Evolutionary conservation across 192 early-diverging fungal genomes (phyloP), one percentile per base, ranked within the genome.

Genomic region (Rhizophagus prolifer): DNA sequence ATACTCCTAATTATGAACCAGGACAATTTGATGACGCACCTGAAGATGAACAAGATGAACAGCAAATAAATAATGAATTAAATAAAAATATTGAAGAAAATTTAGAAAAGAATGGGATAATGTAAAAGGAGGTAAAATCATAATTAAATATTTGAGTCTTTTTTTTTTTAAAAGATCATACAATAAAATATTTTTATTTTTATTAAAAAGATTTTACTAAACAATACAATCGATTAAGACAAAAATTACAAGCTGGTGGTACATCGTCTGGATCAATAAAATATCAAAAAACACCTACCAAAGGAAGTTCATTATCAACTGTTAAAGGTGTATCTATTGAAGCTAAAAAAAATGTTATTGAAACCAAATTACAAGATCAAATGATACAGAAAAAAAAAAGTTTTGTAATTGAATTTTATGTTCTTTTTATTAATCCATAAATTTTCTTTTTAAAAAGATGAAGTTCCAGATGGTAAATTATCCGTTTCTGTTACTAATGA

Each of bases 201-300:
- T 14, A 54, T 21, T 2, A 41, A 46, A 16, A 61, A 92, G 96
- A 97, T 80, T 96, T 97, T 81, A 97, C 96, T 68, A 97, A 97
- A 80, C 92, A 95, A 73, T 95, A 93, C 84, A 96, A 96, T 84
- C 88, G 89, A 47, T 88, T 96, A 81, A 82, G 90, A 21, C 90
- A 91, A 68, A 91, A 93, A 70, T 79, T 91, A 23, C 83, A 87
- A 70, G 78, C 81, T 9, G 80, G 82, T 36, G 74, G 34, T 36
- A 36, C 34, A 4, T 36, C 80, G 14, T 71, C 78, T 9, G 65
- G 31, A 34, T 47, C 38, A 47, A 60, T 9, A 60, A 60, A 41
- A 41, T 36, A 36, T 36, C 34, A 36, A 36, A 36, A 36, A 36
- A 4, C 2, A 36, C 4, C 34, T 50, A 7, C 46, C 14, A 50